A percentile compares a stretch with the other conserved stretches of the same genome.
Evolutionary conservation across 345 rosid species (phyloP).

Genomic region (Geranium rotundifolium): DNA sequence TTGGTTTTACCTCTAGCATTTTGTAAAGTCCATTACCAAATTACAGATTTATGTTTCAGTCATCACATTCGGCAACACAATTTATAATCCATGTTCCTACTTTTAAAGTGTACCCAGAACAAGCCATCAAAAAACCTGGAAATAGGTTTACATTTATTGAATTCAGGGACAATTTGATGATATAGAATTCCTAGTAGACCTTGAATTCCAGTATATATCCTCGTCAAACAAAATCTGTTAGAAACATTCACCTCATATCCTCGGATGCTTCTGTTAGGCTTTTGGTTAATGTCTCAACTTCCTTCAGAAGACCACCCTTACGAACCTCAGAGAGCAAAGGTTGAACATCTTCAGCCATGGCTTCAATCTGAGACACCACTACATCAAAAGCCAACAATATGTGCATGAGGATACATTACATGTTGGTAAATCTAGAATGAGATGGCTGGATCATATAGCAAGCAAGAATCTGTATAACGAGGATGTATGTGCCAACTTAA

Average conservation of each 20-base stretch:
- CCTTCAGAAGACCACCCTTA: conserved; percentile 76
- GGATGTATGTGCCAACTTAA: no score
- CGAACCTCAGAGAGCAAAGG: conserved; percentile 83
- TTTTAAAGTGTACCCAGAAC: no score
- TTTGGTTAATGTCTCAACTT: conserved; percentile 71
- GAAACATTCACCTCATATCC: conserved; percentile 57
- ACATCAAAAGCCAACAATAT: conserved; percentile 40
- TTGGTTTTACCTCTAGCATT: not conserved
- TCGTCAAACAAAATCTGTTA: not conserved
- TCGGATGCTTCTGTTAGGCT: conserved; percentile 81
- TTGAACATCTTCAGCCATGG: conserved; percentile 94
- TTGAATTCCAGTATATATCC: not conserved
- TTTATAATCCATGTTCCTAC: not conserved
- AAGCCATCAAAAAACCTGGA: no score
- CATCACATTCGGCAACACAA: no score
- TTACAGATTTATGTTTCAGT: not conserved
- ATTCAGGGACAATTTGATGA: not conserved
- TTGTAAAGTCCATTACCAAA: not conserved
- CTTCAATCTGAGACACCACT: conserved; percentile 86
- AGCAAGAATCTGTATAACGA: no score
- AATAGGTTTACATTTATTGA: no score
- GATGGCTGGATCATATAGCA: no score
- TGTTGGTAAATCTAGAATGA: no score
- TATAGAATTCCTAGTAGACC: not conserved
- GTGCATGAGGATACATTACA: conserved; percentile 27